phyloP scores from a whole-genome alignment of 306 rosid species.

The Quercus wislizeni region DNA sequence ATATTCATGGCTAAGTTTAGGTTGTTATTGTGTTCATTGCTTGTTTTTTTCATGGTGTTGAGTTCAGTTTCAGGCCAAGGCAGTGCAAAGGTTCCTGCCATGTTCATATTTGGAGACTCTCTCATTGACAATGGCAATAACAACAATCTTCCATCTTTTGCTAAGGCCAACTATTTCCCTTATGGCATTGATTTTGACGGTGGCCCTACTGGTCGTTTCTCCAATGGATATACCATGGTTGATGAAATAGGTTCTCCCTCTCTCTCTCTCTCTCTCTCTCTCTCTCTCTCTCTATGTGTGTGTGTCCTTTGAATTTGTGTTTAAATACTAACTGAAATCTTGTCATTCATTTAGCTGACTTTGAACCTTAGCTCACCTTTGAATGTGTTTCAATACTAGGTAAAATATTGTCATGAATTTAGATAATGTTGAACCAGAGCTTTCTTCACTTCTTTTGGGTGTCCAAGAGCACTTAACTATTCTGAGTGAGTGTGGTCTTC shows the following conservation, averaged over 20 bases:
- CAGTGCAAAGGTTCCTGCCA: conserved; percentile 65
- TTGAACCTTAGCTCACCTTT: too few relatives aligned
- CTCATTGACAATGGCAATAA: conserved; percentile 94
- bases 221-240: conserved; percentile 86
- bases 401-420: background rate
- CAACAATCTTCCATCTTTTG: conserved; percentile 77
- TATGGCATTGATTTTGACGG: conserved; percentile 88
- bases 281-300: background rate
- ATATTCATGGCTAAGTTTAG: conserved; percentile 40
- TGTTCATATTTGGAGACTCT: conserved; percentile 93
- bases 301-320: background rate
- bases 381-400: background rate
- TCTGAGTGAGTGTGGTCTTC: background rate
- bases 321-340: background rate
- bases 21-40: background rate
- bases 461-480: too few relatives aligned
- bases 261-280: background rate
- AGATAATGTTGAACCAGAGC: background rate
- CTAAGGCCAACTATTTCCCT: conserved; percentile 89
- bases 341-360: background rate
- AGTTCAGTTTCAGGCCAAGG: conserved; percentile 37
- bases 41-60: conserved; percentile 23
- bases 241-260: conserved; percentile 56
- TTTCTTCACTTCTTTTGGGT: too few relatives aligned
- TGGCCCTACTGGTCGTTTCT: conserved; percentile 92